Conservation (phyloP, 2,329 filamentous ascomycete species). For the Domatiomyces globalis region DNA sequence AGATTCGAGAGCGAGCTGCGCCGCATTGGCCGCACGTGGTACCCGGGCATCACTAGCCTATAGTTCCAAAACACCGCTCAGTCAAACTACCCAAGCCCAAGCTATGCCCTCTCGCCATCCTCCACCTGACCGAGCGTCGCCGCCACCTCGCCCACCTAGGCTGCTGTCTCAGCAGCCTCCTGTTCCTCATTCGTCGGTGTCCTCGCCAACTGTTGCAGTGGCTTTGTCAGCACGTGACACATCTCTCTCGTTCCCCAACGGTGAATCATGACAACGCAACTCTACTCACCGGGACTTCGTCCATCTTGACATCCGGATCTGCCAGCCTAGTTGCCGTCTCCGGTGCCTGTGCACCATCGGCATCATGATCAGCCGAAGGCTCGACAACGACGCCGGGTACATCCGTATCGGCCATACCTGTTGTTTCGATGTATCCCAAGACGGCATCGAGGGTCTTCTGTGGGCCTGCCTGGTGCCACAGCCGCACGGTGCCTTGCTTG, state of each 20-base stretch:
- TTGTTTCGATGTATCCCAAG: conserved; percentile 40
- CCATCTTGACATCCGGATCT: conserved; percentile 12
- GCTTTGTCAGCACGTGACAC: background rate
- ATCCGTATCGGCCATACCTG: conserved; percentile 8
- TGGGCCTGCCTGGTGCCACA: conserved; percentile 61
- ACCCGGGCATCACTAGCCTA: conserved; percentile 46
- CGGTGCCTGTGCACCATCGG: conserved; percentile 7
- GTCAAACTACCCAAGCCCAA: too few relatives aligned
- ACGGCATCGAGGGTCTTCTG: conserved; percentile 64
- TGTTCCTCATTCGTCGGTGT: conserved; percentile 10
- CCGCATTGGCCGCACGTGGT: conserved; percentile 74
- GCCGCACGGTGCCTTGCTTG: conserved; percentile 67
- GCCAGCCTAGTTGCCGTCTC: conserved; percentile 4
- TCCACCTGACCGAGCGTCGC: conserved; percentile 9
- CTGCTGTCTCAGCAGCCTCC: conserved; percentile 13
- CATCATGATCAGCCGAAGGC: conserved; percentile 6
- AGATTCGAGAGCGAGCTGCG: conserved; percentile 71
- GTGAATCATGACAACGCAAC: background rate
- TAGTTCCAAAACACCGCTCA: background rate
- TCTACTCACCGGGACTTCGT: conserved; percentile 8
- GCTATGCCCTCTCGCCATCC: conserved; percentile 1
- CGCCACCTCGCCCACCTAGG: conserved; percentile 13
- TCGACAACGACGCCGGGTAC: conserved; percentile 6
- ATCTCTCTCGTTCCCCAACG: background rate
- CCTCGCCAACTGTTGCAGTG: conserved; percentile 3